Evolutionary conservation across 352 stramenopile genomes (phyloP).

Genomic region (Pythium dissimile): DNA sequence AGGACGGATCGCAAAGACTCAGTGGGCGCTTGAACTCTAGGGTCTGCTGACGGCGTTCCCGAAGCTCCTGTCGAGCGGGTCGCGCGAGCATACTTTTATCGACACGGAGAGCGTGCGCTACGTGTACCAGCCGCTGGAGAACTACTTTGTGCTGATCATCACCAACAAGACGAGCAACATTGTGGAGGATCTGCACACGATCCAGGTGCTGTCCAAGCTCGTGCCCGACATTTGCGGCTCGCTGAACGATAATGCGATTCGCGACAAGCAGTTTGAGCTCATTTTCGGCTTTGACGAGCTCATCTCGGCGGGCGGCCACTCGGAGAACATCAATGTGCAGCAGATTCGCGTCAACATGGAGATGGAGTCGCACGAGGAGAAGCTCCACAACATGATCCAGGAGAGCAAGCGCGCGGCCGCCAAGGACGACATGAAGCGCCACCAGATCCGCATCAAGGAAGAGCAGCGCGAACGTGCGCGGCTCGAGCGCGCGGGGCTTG

Average conservation of each 20-base stretch:
- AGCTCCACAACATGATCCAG: conserved; percentile 97
- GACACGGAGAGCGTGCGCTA: conserved; percentile 98
- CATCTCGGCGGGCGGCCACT: conserved; percentile 96
- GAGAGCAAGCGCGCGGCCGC: conserved; percentile 92
- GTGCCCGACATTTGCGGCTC: conserved; percentile 94
- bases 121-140: conserved; percentile 98
- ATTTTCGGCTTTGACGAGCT: conserved; percentile 99
- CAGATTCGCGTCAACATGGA: conserved; percentile 97
- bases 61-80: conserved; percentile 94
- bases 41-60: conserved; percentile 98
- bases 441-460: conserved; percentile 85
- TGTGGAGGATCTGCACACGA: conserved; percentile 98
- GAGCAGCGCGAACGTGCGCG: conserved; percentile 81
- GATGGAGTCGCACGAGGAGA: conserved; percentile 99
- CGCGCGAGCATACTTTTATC: conserved; percentile 98
- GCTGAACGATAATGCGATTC: conserved; percentile 93
- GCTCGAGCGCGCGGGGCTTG: conserved; percentile 68
- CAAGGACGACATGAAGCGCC: conserved; percentile 89
- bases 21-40: conserved; percentile 32
- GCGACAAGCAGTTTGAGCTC: conserved; percentile 97
- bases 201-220: conserved; percentile 97
- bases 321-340: conserved; percentile 92
- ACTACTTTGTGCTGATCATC: conserved; percentile 97
- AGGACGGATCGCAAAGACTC: too few relatives aligned
- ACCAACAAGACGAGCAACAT: conserved; percentile 99